Base-by-base conservation (phyloP, 805 yeast species). In the Yamadazyma scolyti region DNA sequence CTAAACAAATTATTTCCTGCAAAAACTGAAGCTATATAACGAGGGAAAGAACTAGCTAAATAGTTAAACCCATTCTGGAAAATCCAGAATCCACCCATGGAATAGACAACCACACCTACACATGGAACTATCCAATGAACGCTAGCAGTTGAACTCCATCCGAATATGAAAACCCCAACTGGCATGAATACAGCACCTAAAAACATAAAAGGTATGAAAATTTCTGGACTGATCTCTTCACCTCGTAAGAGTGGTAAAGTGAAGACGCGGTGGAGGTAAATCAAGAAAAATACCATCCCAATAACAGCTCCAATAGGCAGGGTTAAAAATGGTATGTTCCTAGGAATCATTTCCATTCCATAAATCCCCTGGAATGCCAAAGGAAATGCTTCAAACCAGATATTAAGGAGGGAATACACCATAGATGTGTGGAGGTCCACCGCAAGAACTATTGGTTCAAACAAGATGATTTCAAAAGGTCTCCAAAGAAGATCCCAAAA, bases 301-400 rank as follows among this genome's bases (percentile, higher is more conserved):
- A 22, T 7, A 11, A 11, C 12, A 8, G n/a, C n/a, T 9, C 25
- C 25, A 10, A 8, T 22, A 11, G 12, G 12, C 8, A 22, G 8
- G 7, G 11, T 11, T 7, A 22, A 6, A 11, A 9, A 22, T 9
- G 25, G 7, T 10, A 22, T 11, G 10, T 82, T 82, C 50, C 52
- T 37, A 32, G 70, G 73, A 22, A 76, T 60, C 16, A 63, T 44
- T 5, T 72, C 65, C 50, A 77, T 77, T 20, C 59, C 46, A 40
- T 73, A 60, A 14, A 61, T 46, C 2, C 61, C 69, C 13, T 30
- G 16, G 24, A 71, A 78, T 3, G 73, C 75, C 19, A 76, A 56
- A 8, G 84, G 82, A 53, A 73, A 73, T 3, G 77, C 79, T 52
- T 78, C 82, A 42, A 77, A 73, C 59, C 71, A 77, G 14, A 74